Base-by-base conservation (phyloP, 805 yeast species). In the Kuraishia hungarica region DNA sequence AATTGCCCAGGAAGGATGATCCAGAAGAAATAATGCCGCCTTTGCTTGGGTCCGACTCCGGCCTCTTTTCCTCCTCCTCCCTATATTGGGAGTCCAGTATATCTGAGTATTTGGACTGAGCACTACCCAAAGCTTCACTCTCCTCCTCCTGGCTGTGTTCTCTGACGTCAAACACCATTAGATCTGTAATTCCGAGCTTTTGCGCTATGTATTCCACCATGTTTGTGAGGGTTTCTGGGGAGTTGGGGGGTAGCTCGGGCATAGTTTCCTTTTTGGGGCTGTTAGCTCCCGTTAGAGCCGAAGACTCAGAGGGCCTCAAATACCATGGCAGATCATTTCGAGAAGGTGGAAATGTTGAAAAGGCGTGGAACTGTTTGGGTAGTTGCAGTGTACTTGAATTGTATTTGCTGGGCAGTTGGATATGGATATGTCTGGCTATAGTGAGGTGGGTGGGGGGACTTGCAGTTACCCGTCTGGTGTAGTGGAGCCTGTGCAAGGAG, bases 181-280 rank as follows among this genome's bases (percentile, higher is more conserved):
- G 63, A 55, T 89, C 83, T 2, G 71, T 70, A 46, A 92, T 69
- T 10, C 96, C 96, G 57, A 87, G 76, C 39, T 86, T 84, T 5
- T 73, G 67, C 2, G 81, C 79, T 55, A 87, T 64, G 54, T 77
- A 73, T 5, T 72, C 62, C 11, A 83, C 63, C 10, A 86, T 66
- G 2, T 68, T 67, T 39, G 66, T 64, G 8, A 91, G 61, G 1
- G 80, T 65, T 0, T 60, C 63, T 0, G 97, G 97, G 0, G 89
- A 69, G 51, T 75, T 61, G 1, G 57, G 59, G 0, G 97, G 97
- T 3, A 87, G 59, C 2, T 64, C 73, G 0, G 96, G 93, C 48
- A 84, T 63, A 17, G n/a, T 4, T 15, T 6, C 43, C 51, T 66
- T 72, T 1, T 58, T 56, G 43, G 57, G 52, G 29, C 56, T 60